Base-by-base conservation (phyloP, 2,329 filamentous ascomycete genomes). In the Cytospora chrysosperma region DNA sequence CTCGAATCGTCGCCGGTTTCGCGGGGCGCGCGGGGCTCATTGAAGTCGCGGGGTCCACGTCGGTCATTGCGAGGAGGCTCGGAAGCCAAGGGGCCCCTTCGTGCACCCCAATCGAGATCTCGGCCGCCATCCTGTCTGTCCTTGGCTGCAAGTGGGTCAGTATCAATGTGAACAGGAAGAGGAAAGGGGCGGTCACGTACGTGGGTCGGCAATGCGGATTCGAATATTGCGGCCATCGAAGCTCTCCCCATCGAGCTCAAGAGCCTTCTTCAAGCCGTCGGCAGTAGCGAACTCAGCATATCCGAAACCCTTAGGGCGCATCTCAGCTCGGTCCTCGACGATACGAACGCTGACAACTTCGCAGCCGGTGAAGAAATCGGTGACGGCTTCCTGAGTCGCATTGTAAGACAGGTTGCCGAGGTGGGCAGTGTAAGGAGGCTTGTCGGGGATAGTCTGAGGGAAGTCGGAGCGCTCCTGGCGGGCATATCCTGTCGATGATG, bases 321-420 rank as follows among this genome's bases (percentile, higher is more conserved):
- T 88, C 74, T 95, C 90, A 76, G 97, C 84, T 74, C 94, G 95
- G 78, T 99, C 96, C 81, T 97, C 94, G 68, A 99, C 96, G 72
- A 99, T 93, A 72, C 95, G 91, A 69, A 99, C 92, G 75, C 88
- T 97, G 69, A 90, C 90, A 70, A 97, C 89, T 68, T 92, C 85
- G 76, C 94, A 97, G 62, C 84, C 91, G 59, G 83, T 80, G 74
- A 99, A 96, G 74, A 98, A 95, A 59, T 93, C 90, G 70, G 84
- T 88, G 67, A 99, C 89, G 72, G 93, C 90, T 69, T 88, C 90
- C 68, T 86, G 85, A 60, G 91, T 95, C 62, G 93, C 91, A 75
- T 99, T 94, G 78, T 97, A 99, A 56, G 94, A 95, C 66, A 99
- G 86, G 75, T 99, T 99, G 73, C 95, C 95, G 65, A 99, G 84